These are phyloP conservation scores for Sphagnum magellanicum DNA, from an alignment of 228 moss, liverwort and hornwort genomes.

Conservation along the genomic window DNA sequence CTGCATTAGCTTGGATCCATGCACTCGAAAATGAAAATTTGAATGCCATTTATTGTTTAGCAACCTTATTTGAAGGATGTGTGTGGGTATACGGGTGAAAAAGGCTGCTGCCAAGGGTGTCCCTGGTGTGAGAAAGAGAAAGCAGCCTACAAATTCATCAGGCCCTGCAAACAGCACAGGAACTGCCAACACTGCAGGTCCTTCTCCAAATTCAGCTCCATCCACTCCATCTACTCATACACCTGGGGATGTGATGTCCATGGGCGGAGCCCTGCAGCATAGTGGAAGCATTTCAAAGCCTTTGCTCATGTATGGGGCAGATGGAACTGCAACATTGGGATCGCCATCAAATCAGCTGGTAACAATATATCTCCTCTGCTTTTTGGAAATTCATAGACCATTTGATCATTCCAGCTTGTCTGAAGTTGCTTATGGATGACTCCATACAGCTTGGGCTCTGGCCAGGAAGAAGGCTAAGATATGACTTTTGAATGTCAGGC, in stretches of 20 bases:
- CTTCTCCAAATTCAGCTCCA: conserved; percentile 98
- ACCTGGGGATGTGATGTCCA: conserved; percentile 97
- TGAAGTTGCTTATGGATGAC: too few relatives aligned
- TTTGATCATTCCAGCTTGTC: too few relatives aligned
- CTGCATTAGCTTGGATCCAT: too few relatives aligned
- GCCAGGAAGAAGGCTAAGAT: too few relatives aligned
- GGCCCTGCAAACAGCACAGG: conserved; percentile 99
- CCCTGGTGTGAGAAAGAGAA: conserved; percentile 91
- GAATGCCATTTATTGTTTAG: too few relatives aligned
- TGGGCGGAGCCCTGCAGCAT: conserved; percentile 89
- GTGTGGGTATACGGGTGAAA: conserved; percentile 38
- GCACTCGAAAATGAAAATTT: too few relatives aligned
- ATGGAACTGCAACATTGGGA: conserved; percentile 93
- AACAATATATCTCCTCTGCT: conserved; percentile 16
- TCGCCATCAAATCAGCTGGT: conserved; percentile 99
- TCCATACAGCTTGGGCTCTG: too few relatives aligned
- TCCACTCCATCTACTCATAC: conserved; percentile 99
- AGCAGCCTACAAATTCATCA: conserved; percentile 97
- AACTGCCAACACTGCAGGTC: conserved; percentile 96
- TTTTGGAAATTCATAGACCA: too few relatives aligned
- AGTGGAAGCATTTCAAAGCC: conserved; percentile 99
- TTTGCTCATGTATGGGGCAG: conserved; percentile 96
- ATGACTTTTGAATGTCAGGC: conserved; percentile 35
- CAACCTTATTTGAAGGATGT: conserved; percentile 23
- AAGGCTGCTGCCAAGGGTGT: conserved; percentile 94